Percentiles rank a stretch among this genome's conserved stretches.
These are phyloP conservation scores for Eucalyptus marginata DNA, from an alignment of 345 rosid genomes.

Conservation along the genomic window DNA sequence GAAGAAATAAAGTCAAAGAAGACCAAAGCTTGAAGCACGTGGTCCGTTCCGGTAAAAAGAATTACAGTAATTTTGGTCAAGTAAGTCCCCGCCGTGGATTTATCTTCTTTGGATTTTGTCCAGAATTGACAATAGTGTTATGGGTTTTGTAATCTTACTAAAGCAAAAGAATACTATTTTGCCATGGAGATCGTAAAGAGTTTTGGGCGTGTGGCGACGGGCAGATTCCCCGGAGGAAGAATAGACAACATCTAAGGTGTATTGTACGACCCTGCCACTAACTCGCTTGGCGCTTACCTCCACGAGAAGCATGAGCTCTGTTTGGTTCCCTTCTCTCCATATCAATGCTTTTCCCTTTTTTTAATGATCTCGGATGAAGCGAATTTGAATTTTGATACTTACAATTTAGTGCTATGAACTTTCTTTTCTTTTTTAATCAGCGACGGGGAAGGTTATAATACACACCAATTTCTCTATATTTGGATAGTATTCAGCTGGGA, in stretches of 20 bases:
- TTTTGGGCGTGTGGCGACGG: background rate
- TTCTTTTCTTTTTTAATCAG: no score
- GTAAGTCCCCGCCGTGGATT: background rate
- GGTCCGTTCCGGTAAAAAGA: no score
- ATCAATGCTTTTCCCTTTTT: background rate
- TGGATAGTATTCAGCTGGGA: background rate
- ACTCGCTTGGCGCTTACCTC: background rate
- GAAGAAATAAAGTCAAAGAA: no score
- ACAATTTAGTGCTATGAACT: background rate
- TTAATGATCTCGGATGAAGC: background rate
- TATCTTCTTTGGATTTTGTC: background rate
- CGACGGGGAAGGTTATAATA: background rate
- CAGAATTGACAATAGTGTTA: background rate
- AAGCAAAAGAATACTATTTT: no score
- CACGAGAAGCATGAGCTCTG: background rate
- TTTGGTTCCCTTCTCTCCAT: background rate
- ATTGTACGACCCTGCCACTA: no score
- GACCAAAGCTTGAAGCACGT: background rate
- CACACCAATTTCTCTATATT: background rate
- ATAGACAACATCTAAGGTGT: no score
- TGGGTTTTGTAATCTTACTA: background rate
- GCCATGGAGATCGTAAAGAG: background rate
- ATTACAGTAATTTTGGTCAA: background rate
- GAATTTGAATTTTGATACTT: background rate
- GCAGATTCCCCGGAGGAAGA: no score